Evolutionary conservation across 2,329 filamentous ascomycete species (phyloP).

Genomic region (Ceratocystis huliohia): DNA sequence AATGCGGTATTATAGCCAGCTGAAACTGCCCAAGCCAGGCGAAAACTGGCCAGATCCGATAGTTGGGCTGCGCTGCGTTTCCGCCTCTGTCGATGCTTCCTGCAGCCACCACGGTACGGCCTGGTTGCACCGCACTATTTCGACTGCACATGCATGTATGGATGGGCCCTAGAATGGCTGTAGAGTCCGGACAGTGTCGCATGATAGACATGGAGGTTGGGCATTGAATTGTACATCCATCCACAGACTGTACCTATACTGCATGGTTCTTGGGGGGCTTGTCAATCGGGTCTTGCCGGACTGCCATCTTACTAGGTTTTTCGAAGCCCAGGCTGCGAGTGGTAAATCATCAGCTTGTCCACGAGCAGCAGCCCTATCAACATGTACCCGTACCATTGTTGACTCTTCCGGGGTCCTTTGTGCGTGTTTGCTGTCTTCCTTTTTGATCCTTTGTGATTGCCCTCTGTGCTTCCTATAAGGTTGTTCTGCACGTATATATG

Average conservation of each 20-base stretch:
- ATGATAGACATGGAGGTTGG: background rate
- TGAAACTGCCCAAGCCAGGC: background rate
- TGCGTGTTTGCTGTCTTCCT: background rate
- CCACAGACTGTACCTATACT: too few species aligned
- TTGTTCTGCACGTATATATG: background rate
- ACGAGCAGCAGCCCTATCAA: background rate
- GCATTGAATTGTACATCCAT: background rate
- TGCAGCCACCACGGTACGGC: too few species aligned
- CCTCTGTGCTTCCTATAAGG: background rate
- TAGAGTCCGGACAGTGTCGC: background rate
- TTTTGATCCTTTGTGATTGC: background rate
- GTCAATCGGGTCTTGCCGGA: background rate
- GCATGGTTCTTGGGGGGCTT: background rate
- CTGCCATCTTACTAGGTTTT: too few species aligned
- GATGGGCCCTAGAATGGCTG: background rate
- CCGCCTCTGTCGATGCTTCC: too few species aligned
- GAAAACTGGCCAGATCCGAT: background rate
- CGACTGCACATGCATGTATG: background rate
- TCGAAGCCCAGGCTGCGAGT: too few species aligned
- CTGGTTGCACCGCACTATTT: too few species aligned
- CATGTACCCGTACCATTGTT: background rate
- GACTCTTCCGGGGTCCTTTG: background rate
- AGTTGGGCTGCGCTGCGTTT: background rate
- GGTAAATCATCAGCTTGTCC: background rate
- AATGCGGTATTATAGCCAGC: background rate